Conservation (phyloP, 345 rosid species). For the Eucalyptus grandis region DNA sequence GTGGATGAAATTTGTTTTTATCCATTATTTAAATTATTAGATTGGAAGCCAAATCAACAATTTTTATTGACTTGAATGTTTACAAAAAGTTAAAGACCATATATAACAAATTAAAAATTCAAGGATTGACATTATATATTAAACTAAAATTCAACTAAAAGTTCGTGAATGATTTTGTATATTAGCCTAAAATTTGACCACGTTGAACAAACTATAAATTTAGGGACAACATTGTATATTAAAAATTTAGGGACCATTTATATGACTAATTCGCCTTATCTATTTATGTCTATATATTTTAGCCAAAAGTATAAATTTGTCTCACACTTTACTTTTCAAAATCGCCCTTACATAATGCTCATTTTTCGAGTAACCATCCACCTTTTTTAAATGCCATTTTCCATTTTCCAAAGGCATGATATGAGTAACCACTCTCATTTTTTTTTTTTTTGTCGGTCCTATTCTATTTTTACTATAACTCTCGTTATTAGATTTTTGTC, state of each 20-base stretch:
- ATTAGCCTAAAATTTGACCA: too few species aligned
- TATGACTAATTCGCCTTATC: neutral
- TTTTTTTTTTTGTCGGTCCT: too few species aligned
- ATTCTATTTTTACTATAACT: too few species aligned
- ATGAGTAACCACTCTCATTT: neutral
- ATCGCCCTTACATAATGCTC: neutral
- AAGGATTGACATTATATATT: fast-evolving
- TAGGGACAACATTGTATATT: too few species aligned
- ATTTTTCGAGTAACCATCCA: neutral
- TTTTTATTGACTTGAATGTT: neutral
- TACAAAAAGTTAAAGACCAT: neutral
- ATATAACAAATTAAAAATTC: too few species aligned
- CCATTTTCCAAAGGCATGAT: neutral
- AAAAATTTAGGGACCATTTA: neutral
- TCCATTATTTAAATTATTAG: neutral
- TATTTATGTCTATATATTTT: neutral
- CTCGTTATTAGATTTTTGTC: too few species aligned
- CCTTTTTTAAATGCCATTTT: neutral
- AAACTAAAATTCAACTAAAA: too few species aligned
- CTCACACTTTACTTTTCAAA: neutral
- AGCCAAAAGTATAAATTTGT: neutral
- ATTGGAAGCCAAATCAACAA: neutral
- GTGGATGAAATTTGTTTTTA: neutral
- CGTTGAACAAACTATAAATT: too few species aligned
- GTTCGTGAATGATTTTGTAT: fast-evolving